These are phyloP conservation scores for Ophiorrhiza pumila DNA, from an alignment of 257 asterid species.

Conservation along the genomic window DNA sequence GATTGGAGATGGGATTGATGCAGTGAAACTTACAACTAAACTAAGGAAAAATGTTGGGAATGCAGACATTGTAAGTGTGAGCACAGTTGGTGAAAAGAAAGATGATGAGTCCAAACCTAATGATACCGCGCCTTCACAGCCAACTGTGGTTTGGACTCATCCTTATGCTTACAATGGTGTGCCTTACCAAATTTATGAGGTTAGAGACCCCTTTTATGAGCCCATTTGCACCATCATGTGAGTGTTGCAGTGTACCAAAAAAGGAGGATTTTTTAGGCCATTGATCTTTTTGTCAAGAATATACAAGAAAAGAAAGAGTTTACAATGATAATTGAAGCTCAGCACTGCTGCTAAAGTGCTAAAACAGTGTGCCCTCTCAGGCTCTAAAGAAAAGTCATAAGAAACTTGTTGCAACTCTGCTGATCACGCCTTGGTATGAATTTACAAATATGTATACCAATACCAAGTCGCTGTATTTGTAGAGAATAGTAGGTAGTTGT, in stretches of 20 bases:
- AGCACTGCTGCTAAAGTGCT: not conserved
- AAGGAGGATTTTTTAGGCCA: not conserved
- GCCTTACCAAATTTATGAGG: not conserved
- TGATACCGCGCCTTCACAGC: no score
- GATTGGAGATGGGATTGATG: slow-evolving; percentile 56
- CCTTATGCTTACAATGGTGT: not conserved
- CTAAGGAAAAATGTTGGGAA: slow-evolving; percentile 51
- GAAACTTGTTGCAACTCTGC: not conserved
- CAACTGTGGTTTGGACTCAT: not conserved
- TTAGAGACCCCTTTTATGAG: not conserved
- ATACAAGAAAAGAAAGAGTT: not conserved
- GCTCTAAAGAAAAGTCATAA: no score
- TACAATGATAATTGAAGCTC: not conserved
- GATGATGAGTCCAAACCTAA: slow-evolving; percentile 12
- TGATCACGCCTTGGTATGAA: not conserved
- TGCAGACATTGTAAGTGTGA: slow-evolving; percentile 46
- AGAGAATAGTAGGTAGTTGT: not conserved
- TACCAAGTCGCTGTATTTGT: not conserved
- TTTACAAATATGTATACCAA: no score
- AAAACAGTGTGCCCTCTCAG: no score
- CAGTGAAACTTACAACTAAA: slow-evolving; percentile 36
- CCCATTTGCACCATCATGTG: slow-evolving; percentile 10
- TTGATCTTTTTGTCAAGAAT: not conserved
- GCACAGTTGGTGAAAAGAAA: slow-evolving; percentile 10
- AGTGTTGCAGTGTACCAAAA: not conserved